Conservation (phyloP, 2,329 filamentous ascomycete genomes). For the Colletotrichum viniferum region DNA sequence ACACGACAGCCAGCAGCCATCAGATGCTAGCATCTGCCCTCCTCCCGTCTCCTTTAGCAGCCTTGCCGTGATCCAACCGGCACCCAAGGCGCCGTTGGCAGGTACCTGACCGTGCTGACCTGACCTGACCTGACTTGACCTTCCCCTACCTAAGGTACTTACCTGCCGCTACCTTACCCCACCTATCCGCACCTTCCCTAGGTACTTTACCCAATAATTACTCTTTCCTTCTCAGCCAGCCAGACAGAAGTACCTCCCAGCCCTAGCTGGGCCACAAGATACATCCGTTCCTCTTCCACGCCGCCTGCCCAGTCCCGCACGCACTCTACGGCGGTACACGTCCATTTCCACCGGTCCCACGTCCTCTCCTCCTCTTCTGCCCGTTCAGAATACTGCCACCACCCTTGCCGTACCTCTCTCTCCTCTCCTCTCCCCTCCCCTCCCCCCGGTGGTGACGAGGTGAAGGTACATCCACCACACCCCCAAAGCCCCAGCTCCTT, state of each 20-base stretch:
- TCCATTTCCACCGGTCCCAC: neutral
- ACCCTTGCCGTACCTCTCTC: neutral
- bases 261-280: neutral
- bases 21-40: neutral
- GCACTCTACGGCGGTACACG: neutral
- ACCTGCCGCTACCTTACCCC: neutral
- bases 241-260: neutral
- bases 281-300: neutral
- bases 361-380: neutral
- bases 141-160: neutral
- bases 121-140: neutral
- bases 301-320: neutral
- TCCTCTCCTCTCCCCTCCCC: neutral
- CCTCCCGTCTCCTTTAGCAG: neutral
- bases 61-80: neutral
- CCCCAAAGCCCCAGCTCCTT: neutral
- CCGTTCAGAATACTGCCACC: neutral
- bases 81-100: neutral
- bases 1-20: neutral
- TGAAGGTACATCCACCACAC: neutral
- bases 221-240: neutral
- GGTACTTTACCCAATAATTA: neutral
- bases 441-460: neutral
- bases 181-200: neutral
- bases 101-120: neutral